Evolutionary conservation across 2,329 filamentous ascomycete genomes (phyloP).

Genomic region (Rachicladosporium sp.): DNA sequence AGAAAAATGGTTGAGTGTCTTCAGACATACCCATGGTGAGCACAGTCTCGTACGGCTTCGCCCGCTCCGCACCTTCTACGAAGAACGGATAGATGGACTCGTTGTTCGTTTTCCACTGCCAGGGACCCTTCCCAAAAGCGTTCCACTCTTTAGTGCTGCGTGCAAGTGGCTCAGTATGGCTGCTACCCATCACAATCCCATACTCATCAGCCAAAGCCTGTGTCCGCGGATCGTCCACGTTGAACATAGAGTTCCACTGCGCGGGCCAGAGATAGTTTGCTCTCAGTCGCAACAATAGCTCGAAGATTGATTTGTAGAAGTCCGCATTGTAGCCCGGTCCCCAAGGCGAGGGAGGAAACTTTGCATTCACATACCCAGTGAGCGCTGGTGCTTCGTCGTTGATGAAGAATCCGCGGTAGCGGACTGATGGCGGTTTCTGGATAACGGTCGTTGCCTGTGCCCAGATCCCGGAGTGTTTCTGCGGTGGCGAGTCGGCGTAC

Average conservation of each 20-base stretch:
- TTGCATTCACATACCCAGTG: conserved; percentile 53
- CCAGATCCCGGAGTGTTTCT: conserved; percentile 42
- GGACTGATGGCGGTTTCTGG: conserved; percentile 49
- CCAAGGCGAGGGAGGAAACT: conserved; percentile 28
- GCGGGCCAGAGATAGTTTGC: conserved; percentile 69
- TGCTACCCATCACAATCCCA: conserved; percentile 60
- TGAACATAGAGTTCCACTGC: conserved; percentile 59
- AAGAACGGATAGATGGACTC: conserved; percentile 57
- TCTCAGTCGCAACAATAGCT: conserved; percentile 54
- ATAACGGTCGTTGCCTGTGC: conserved; percentile 42
- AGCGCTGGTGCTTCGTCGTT: conserved; percentile 58
- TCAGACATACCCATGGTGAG: conserved; percentile 51
- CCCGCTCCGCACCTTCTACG: conserved; percentile 51
- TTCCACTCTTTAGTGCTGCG: conserved; percentile 42
- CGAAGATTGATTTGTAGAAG: conserved; percentile 59
- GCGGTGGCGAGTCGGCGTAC: conserved; percentile 50
- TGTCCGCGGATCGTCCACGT: conserved; percentile 56
- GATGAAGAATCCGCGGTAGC: conserved; percentile 58
- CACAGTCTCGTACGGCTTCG: conserved; percentile 53
- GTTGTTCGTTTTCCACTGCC: conserved; percentile 61
- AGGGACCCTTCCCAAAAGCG: conserved; percentile 43
- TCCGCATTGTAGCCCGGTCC: conserved; percentile 27
- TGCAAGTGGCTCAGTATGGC: conserved; percentile 62
- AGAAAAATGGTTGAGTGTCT: too few relatives aligned
- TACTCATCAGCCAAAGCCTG: conserved; percentile 61